Percentiles rank a stretch among this genome's conserved stretches.
phyloP scores from a whole-genome alignment of 805 yeast species.

The Pichia cabralensis region DNA sequence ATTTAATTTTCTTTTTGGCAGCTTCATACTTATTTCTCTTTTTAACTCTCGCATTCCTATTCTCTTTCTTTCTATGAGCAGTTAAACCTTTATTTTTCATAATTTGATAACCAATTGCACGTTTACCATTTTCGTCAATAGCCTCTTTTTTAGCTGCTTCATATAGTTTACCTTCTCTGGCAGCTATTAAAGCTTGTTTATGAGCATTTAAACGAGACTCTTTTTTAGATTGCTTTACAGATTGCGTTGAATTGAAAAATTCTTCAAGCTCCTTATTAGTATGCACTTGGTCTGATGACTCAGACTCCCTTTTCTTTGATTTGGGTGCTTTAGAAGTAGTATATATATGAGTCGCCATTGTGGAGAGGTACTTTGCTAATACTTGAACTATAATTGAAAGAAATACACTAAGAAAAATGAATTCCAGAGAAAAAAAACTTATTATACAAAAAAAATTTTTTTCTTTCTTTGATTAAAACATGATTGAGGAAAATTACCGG shows the following conservation, averaged over 20 bases:
- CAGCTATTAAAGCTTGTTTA: conserved; percentile 61
- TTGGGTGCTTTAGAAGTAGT: too few species aligned
- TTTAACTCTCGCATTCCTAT: conserved; percentile 93
- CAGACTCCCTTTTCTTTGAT: background rate
- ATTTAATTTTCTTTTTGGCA: conserved; percentile 88
- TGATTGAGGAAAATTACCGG: too few species aligned
- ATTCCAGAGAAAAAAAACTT: too few species aligned
- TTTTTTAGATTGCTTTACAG: conserved; percentile 36
- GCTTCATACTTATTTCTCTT: conserved; percentile 94
- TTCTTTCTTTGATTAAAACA: too few species aligned
- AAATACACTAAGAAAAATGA: too few species aligned
- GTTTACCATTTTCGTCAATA: conserved; percentile 73
- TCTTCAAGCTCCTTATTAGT: conserved; percentile 4
- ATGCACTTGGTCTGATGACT: background rate
- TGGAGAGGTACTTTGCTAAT: too few species aligned
- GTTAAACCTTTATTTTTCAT: conserved; percentile 95
- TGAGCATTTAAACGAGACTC: conserved; percentile 54
- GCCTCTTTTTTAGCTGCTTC: conserved; percentile 46
- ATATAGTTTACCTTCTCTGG: conserved; percentile 73
- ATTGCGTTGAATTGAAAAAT: conserved; percentile 4
- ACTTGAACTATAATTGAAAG: too few species aligned
- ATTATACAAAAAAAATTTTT: too few species aligned
- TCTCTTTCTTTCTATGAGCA: conserved; percentile 84
- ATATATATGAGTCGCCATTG: too few species aligned
- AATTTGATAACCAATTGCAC: conserved; percentile 92